phyloP scores from a whole-genome alignment of 192 early-diverging fungal genomes.

The Coemansia sp. region DNA sequence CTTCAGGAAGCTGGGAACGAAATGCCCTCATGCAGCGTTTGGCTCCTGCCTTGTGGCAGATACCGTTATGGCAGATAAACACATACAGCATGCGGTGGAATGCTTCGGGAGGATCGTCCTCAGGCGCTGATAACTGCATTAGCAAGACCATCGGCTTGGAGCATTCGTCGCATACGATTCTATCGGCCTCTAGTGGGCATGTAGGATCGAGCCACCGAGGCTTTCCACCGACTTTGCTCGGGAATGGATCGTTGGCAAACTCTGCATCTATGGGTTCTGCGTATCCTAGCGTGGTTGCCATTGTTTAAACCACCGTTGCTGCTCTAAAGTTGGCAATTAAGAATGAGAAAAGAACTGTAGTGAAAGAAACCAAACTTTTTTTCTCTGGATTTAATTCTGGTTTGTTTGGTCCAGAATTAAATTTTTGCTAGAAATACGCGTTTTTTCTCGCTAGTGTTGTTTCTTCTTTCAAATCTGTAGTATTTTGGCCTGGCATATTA shows the following conservation, averaged over 20 bases:
- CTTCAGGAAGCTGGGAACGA: constrained; percentile 73
- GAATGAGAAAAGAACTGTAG: background rate
- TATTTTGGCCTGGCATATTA: too few species aligned
- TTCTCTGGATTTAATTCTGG: too few species aligned
- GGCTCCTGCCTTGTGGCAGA: constrained; percentile 67
- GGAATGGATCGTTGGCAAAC: constrained; percentile 63
- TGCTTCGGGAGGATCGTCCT: constrained; percentile 80
- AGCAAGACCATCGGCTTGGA: constrained; percentile 71
- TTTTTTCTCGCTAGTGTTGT: too few species aligned
- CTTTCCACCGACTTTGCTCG: constrained; percentile 83
- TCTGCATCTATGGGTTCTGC: constrained; percentile 66
- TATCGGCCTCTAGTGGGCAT: constrained; percentile 58
- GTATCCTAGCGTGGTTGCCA: constrained; percentile 64
- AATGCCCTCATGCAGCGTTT: constrained; percentile 77
- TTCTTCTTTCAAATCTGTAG: background rate
- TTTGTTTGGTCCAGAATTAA: background rate
- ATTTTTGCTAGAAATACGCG: background rate
- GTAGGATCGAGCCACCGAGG: constrained; percentile 83
- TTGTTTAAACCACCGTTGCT: background rate
- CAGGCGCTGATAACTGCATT: constrained; percentile 89
- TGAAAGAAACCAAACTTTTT: too few species aligned
- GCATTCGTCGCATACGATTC: constrained; percentile 71
- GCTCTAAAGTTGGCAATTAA: too few species aligned
- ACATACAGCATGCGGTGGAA: constrained; percentile 90
- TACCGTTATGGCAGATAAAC: constrained; percentile 87